Conservation (phyloP, 441 rosid species). For the Theobroma grandiflorum region DNA sequence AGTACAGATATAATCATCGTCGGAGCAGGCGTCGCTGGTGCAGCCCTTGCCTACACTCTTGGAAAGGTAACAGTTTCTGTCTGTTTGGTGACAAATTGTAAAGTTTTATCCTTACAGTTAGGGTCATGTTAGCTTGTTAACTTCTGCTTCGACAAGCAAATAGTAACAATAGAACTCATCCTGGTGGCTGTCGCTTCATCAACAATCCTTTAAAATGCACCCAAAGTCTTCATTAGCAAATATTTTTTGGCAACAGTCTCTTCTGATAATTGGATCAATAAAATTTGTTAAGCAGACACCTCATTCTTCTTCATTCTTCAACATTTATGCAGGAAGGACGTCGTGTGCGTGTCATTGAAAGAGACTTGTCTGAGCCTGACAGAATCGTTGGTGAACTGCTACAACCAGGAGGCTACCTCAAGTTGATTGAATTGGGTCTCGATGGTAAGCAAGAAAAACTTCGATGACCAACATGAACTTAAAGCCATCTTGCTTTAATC, state of each 20-base stretch:
- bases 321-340: slow-evolving; percentile 25
- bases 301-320: neutral
- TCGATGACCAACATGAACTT: neutral
- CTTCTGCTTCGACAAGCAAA: no score
- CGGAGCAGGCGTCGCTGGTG: slow-evolving; percentile 32
- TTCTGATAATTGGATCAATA: neutral
- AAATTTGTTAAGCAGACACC: neutral
- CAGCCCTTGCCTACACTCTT: slow-evolving; percentile 32
- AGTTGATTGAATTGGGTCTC: slow-evolving; percentile 28
- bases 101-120: no score
- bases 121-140: no score
- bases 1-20: slow-evolving; percentile 28
- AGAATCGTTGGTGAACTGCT: slow-evolving; percentile 36
- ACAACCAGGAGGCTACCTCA: slow-evolving; percentile 31
- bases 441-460: slow-evolving; percentile 14
- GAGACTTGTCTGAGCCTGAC: slow-evolving; percentile 32
- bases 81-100: neutral
- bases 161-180: neutral
- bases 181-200: no score
- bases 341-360: slow-evolving; percentile 28
- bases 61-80: slow-evolving; percentile 20
- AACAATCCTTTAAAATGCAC: no score
- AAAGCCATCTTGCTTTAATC: no score
- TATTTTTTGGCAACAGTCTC: neutral
- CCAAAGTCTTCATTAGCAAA: neutral